Percentiles rank a stretch among this genome's conserved stretches.
Evolutionary conservation across 371 early-diverging fungal species (phyloP).

Genomic region (Syncephalis fuscata): DNA sequence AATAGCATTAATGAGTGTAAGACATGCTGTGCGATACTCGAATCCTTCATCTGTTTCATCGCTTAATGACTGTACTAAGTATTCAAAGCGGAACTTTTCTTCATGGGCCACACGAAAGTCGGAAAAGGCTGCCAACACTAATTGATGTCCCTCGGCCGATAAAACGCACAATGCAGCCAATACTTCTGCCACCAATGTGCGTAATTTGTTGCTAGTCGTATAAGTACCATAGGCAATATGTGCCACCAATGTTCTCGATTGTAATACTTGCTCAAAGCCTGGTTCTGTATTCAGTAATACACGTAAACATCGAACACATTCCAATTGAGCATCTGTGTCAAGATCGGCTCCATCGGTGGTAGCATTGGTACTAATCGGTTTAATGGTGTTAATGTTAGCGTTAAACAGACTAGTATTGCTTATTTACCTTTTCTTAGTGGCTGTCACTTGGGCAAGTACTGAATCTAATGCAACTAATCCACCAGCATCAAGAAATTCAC

Average conservation of each 20-base stretch:
- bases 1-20: constrained; percentile 30
- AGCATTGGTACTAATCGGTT: not conserved
- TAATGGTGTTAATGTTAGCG: not conserved
- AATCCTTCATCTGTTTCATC: constrained; percentile 6
- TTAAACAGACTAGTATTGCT: constrained; percentile 3
- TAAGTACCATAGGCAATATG: constrained; percentile 19
- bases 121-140: constrained; percentile 25
- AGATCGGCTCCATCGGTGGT: constrained; percentile 13
- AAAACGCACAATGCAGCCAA: constrained; percentile 28
- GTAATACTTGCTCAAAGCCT: constrained; percentile 30
- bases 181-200: constrained; percentile 25
- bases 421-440: constrained; percentile 23
- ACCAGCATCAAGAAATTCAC: constrained; percentile 33
- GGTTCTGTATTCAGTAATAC: constrained; percentile 34
- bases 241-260: constrained; percentile 15
- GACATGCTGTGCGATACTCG: constrained; percentile 28
- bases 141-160: constrained; percentile 24
- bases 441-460: constrained; percentile 24
- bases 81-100: constrained; percentile 44
- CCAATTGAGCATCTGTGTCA: constrained; percentile 24
- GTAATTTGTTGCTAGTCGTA: constrained; percentile 21
- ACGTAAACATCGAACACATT: constrained; percentile 37
- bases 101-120: constrained; percentile 27
- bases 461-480: constrained; percentile 26
- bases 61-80: constrained; percentile 25